Base-by-base conservation (phyloP, 139 green algal genomes). In the Haematococcus lacustris region DNA sequence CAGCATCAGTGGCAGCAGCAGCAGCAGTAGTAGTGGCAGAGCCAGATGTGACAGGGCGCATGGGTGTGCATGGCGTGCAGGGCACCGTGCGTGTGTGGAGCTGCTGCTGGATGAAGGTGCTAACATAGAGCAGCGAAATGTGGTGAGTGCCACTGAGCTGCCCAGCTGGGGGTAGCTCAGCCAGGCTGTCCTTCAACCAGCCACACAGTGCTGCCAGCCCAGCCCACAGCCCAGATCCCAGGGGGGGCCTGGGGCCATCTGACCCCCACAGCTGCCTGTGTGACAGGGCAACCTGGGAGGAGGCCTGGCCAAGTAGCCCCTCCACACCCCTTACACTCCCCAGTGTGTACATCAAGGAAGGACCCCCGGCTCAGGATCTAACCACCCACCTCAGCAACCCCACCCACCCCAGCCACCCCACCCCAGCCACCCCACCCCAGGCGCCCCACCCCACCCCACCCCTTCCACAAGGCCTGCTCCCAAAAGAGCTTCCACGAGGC, bases 41-140 rank as follows among this genome's bases (percentile, higher is more conserved):
- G n/a, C n/a, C n/a, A n/a, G n/a, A n/a, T n/a, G n/a, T n/a, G n/a
- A n/a, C n/a, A n/a, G n/a, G n/a, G n/a, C n/a, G n/a, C n/a, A n/a
- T n/a, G n/a, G n/a, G n/a, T n/a, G n/a, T n/a, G n/a, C n/a, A n/a
- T n/a, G n/a, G 38, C 38, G 17, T 70, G 7, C 66, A 72, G 74
- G 74, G 6, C 91, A 97, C 71, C 72, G 88, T 17, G 38, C 85
- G 9, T 85, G 83, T 30, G 84, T 86, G 61, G 85, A 86, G 76
- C 77, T 96, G 68, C 80, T 97, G 70, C 80, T 96, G 62, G 74
- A 88, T 9, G 90, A 97, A 73, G 92, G 92, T 3, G 92, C 92
- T 13, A 85, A 94, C 80, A 89, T 96, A 41, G 89, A 97, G 70
- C 92, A 97, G 80, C 86, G 92, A 51, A 95, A 93, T 43, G 92